Percentiles rank a stretch among this genome's conserved stretches.
Evolutionary conservation across 108 stramenopile genomes (phyloP).

Genomic region (Parmales sp.): DNA sequence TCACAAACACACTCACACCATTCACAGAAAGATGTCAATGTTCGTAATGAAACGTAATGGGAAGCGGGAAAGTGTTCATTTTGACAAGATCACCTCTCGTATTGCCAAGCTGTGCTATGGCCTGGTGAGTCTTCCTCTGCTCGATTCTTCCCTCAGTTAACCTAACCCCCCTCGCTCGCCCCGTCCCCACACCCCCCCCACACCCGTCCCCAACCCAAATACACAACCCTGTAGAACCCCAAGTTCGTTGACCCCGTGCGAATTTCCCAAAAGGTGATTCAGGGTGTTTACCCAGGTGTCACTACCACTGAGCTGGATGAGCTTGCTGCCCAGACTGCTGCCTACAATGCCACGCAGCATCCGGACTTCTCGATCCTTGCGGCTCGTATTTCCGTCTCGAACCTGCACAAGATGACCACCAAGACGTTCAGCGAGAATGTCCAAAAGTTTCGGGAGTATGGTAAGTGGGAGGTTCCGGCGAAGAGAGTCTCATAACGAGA

Average conservation of each 20-base stretch:
- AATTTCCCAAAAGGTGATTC: conserved; percentile 96
- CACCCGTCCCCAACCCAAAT: too few species aligned
- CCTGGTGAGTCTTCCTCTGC: conserved; percentile 57
- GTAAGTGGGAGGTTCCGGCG: conserved; percentile 44
- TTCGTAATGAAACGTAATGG: conserved; percentile 93
- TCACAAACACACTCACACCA: not conserved
- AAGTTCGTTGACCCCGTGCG: conserved; percentile 80
- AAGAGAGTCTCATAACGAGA: not conserved
- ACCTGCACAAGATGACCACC: conserved; percentile 92
- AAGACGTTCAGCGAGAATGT: conserved; percentile 79
- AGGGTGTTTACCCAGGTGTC: conserved; percentile 97
- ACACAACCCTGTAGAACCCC: too few species aligned
- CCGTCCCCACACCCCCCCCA: not conserved
- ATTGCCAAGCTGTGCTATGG: conserved; percentile 93
- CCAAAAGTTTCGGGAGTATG: conserved; percentile 72
- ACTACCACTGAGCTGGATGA: conserved; percentile 94
- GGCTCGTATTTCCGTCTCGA: conserved; percentile 92
- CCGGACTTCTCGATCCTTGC: conserved; percentile 96
- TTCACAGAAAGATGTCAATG: conserved; percentile 39
- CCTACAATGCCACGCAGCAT: conserved; percentile 95
- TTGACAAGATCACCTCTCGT: conserved; percentile 94
- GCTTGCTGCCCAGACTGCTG: conserved; percentile 97
- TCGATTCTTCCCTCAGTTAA: conserved; percentile 17
- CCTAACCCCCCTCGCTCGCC: not conserved
- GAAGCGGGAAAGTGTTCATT: conserved; percentile 77